Conservation (phyloP, 345 rosid species). For the Populus tremula region DNA sequence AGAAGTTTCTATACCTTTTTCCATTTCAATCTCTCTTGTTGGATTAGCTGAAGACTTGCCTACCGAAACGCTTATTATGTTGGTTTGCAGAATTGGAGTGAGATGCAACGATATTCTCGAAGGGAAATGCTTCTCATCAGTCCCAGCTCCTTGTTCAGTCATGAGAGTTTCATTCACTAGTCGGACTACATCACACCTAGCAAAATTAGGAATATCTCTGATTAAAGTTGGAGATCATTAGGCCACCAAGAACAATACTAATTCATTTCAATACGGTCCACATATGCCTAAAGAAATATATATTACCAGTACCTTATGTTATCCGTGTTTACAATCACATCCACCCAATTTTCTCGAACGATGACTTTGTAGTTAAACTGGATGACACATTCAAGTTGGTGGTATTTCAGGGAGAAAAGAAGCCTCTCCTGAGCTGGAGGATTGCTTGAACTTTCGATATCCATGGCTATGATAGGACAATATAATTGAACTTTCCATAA, state of each 20-base stretch:
- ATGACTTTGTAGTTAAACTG: conserved; percentile 62
- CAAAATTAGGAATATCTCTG: neutral
- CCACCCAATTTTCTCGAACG: conserved; percentile 56
- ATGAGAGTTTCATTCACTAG: conserved; percentile 56
- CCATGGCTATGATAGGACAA: conserved; percentile 87
- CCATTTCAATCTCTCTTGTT: conserved; percentile 43
- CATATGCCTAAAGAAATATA: neutral
- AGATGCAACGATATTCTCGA: conserved; percentile 64
- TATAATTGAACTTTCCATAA: conserved; percentile 82
- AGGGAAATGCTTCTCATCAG: conserved; percentile 77
- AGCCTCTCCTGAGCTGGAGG: conserved; percentile 53
- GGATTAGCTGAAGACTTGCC: conserved; percentile 76
- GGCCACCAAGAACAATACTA: too few species aligned
- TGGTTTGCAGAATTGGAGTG: conserved; percentile 64
- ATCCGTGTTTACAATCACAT: conserved; percentile 59
- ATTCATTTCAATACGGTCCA: too few species aligned
- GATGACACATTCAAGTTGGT: conserved; percentile 83
- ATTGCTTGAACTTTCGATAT: conserved; percentile 46
- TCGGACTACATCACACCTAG: conserved; percentile 59
- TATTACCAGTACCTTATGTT: conserved; percentile 57
- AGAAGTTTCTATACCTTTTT: conserved; percentile 49
- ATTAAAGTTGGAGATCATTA: too few species aligned
- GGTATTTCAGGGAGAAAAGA: conserved; percentile 70
- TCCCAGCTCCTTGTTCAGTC: conserved; percentile 62
- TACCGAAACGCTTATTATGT: conserved; percentile 68